Evolutionary conservation across 305 asterid genomes (phyloP), one percentile per base, ranked within the genome.

Genomic region (Euphrasia arctica): DNA sequence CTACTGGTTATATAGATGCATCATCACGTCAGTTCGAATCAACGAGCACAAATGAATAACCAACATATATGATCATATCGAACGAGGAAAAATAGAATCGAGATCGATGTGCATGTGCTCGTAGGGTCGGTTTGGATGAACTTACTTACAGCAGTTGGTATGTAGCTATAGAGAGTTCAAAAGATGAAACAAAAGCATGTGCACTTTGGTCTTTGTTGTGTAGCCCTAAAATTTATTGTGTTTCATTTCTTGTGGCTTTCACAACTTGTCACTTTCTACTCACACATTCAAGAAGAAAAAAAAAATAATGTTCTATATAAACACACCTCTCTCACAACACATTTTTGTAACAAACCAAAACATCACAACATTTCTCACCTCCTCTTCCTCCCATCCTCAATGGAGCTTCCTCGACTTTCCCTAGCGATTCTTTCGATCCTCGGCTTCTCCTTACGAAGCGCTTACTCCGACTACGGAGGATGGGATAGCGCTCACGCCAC

Each of bases 401-500:
- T 83, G 88, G 84, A 77, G 12, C 15, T 32, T 60, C 36, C 67
- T 31, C 12, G 54, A 14, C 67, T 65, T 61, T 67, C 75, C 60
- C 75, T 79, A 1, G 22, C 68, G 1, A 5, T 79, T 29, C 60
- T 72, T 62, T 63, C 73, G 0, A 1, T 81, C 50, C 54, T 75
- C 32, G 63, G 47, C 18, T 41, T 80, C 0, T 70, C 62, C 73
- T 36, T 79, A 6, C 59, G 7, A 2, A 56, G 65, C 13, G 54
- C 54, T 50, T 74, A 54, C 13, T 90, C 75, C n/a, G 80, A 78
- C 42, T 81, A 87, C 9, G 93, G 89, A 25, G 90, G 91, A 2
- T 89, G 95, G 96, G 70, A 81, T 4, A 75, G 60, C 47, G 96
- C 87, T 47, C 95, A 84, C 63, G 95, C 95, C 9, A 89, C 96